A percentile compares a stretch with the other conserved stretches of the same genome.
These are phyloP conservation scores for Paralagenidium karlingii DNA, from an alignment of 352 stramenopile species.

Conservation along the genomic window DNA sequence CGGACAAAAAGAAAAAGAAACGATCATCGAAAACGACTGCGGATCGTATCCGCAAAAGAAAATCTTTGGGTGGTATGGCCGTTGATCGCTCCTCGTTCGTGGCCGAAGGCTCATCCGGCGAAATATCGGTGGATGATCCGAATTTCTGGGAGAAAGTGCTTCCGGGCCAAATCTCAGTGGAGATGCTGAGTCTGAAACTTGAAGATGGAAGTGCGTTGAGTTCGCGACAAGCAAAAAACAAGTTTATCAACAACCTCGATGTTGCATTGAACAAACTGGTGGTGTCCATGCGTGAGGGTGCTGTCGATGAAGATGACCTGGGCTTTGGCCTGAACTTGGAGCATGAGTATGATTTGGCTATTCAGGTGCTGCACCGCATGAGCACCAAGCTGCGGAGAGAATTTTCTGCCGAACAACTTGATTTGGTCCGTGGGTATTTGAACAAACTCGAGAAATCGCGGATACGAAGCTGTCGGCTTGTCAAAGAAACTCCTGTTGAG, in stretches of 20 bases:
- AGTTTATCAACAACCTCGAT: constrained; percentile 82
- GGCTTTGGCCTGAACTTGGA: constrained; percentile 39
- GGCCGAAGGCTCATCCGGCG: constrained; percentile 78
- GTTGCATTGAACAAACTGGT: constrained; percentile 63
- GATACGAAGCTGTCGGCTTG: constrained; percentile 56
- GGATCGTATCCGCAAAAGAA: constrained; percentile 39
- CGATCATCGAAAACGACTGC: constrained; percentile 27
- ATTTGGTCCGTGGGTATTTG: constrained; percentile 63
- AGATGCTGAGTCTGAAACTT: constrained; percentile 81
- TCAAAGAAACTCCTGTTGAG: neutral
- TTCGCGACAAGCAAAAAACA: constrained; percentile 75
- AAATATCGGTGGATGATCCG: constrained; percentile 91
- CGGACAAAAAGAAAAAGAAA: constrained; percentile 4
- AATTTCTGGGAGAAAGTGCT: constrained; percentile 95
- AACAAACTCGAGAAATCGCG: constrained; percentile 71
- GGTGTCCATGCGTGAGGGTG: constrained; percentile 22
- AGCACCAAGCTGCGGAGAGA: constrained; percentile 65
- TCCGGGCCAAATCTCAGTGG: constrained; percentile 65
- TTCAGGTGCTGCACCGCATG: constrained; percentile 68
- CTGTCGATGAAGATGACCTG: constrained; percentile 24
- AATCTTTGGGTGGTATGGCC: constrained; percentile 58
- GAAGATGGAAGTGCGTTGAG: constrained; percentile 73
- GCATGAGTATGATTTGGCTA: constrained; percentile 80
- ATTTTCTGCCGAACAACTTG: constrained; percentile 73
- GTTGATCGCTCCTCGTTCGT: constrained; percentile 87